These are phyloP conservation scores for Syzygium malaccense DNA, from an alignment of 441 rosid genomes.

Conservation along the genomic window DNA sequence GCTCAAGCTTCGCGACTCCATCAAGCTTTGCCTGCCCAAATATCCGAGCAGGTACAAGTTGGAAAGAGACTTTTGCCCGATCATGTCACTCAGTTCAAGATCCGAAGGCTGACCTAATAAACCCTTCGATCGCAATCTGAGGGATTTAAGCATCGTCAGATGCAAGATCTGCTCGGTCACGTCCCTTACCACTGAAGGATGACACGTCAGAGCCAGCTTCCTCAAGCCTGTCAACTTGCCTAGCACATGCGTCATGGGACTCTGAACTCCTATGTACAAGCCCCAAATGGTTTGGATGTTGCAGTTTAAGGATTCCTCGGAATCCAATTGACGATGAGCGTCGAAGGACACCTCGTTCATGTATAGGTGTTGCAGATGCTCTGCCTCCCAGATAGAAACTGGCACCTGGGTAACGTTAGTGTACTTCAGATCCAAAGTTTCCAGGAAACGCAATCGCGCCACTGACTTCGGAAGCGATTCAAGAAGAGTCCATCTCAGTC, in stretches of 20 bases:
- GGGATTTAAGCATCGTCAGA: not conserved
- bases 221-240: not conserved
- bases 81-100: not conserved
- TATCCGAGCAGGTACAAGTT: no score
- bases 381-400: no score
- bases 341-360: not conserved
- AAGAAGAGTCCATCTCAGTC: not conserved
- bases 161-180: not conserved
- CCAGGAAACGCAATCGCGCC: rapidly evolving
- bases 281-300: not conserved
- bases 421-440: no score
- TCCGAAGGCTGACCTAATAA: no score
- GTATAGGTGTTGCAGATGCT: no score
- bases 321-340: not conserved
- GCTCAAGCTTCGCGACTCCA: no score
- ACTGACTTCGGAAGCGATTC: not conserved
- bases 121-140: not conserved
- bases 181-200: not conserved
- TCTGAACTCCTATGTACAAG: not conserved
- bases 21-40: no score
- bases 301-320: not conserved
- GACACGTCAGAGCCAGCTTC: not conserved
- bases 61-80: no score
- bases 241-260: not conserved
- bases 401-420: no score